phyloP scores from a whole-genome alignment of 202 grass and related monocot species.

The Schoenoplectus triqueter region DNA sequence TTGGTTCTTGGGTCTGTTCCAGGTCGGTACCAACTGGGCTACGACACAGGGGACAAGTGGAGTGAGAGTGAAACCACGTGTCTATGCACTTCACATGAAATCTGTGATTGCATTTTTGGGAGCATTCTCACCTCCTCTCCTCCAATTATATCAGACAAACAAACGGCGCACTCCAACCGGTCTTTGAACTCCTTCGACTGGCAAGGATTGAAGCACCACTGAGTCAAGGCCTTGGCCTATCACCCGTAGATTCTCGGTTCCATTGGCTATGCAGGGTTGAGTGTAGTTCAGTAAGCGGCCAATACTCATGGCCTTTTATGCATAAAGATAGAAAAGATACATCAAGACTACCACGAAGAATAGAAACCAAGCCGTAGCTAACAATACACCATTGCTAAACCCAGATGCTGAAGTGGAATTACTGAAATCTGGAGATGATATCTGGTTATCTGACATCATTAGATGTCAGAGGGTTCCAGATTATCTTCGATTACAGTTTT shows the following conservation, averaged over 20 bases:
- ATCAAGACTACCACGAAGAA: conserved; percentile 80
- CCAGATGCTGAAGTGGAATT: background rate
- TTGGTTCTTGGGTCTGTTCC: conserved; percentile 44
- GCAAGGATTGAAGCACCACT: conserved; percentile 40
- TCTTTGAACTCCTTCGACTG: conserved; percentile 40
- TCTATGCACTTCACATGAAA: conserved; percentile 91
- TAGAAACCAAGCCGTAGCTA: conserved; percentile 67
- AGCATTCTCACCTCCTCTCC: conserved; percentile 76
- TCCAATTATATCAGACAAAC: conserved; percentile 61
- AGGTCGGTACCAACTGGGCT: conserved; percentile 44
- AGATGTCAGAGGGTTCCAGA: background rate
- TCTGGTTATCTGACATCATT: background rate
- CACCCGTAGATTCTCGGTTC: conserved; percentile 36
- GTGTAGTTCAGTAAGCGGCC: background rate
- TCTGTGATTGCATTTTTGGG: conserved; percentile 72
- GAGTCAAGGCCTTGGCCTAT: conserved; percentile 50
- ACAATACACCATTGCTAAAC: conserved; percentile 63
- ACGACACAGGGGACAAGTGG: conserved; percentile 87
- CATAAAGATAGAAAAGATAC: conserved; percentile 87
- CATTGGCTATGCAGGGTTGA: conserved; percentile 45
- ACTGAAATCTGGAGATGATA: background rate
- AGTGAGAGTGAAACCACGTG: conserved; percentile 91
- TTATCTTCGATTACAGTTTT: background rate
- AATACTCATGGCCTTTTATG: conserved; percentile 54
- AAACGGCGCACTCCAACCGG: conserved; percentile 76